Percentiles rank a stretch among this genome's conserved stretches.
phyloP scores from a whole-genome alignment of 768 basidiomycete genomes.

The Termitomyces bulborhizus region DNA sequence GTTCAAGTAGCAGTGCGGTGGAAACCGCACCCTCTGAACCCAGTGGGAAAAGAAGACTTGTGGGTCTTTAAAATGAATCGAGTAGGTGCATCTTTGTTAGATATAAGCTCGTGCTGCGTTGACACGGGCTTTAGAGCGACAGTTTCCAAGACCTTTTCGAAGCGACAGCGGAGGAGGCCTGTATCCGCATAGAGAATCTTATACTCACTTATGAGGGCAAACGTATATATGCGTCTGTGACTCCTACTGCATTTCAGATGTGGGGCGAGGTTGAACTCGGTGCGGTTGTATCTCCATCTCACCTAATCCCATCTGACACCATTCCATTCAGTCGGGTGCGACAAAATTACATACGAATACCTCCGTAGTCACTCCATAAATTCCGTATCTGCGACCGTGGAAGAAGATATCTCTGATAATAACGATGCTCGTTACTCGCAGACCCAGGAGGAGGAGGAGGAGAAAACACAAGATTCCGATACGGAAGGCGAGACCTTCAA shows the following conservation, averaged over 20 bases:
- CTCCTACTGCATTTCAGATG: constrained; percentile 57
- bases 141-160: constrained; percentile 62
- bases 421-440: constrained; percentile 12
- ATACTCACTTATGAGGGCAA: constrained; percentile 56
- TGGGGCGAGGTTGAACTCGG: constrained; percentile 67
- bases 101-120: neutral
- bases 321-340: constrained; percentile 51
- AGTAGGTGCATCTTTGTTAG: constrained; percentile 28
- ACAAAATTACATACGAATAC: constrained; percentile 57
- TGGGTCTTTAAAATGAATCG: constrained; percentile 55
- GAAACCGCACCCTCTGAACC: constrained; percentile 57
- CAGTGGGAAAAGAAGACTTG: constrained; percentile 27
- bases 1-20: constrained; percentile 56
- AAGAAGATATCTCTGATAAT: constrained; percentile 10
- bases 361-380: constrained; percentile 31
- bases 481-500: constrained; percentile 54
- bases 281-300: constrained; percentile 20
- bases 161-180: constrained; percentile 55
- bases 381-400: neutral
- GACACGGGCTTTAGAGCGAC: constrained; percentile 41
- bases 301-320: neutral
- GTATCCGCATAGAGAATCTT: constrained; percentile 42
- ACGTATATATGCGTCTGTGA: constrained; percentile 64
- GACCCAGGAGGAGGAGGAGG: constrained; percentile 12
- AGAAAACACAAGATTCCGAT: constrained; percentile 33